phyloP scores from a whole-genome alignment of 1,284 basidiomycete genomes.

The Phellinidium pouzarii region DNA sequence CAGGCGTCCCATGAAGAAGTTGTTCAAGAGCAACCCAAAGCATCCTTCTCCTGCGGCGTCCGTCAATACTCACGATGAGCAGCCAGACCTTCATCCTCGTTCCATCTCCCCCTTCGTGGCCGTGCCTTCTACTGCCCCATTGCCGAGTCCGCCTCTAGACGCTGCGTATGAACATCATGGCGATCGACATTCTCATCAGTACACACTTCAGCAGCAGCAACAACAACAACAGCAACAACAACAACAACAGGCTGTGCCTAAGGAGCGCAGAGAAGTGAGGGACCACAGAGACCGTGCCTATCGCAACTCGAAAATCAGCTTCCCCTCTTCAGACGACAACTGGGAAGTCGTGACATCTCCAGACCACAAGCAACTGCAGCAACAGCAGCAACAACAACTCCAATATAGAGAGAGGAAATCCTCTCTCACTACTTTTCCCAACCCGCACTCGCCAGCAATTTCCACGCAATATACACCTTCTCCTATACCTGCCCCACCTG shows the following conservation, averaged over 20 bases:
- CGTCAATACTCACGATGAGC: background rate
- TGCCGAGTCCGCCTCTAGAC: constrained; percentile 1
- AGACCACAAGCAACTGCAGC: background rate
- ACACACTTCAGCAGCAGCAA: too few relatives aligned
- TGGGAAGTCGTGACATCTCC: constrained; percentile 1
- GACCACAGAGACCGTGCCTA: background rate
- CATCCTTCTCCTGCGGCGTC: background rate
- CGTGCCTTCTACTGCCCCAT: background rate
- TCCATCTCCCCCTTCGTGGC: constrained; percentile 12
- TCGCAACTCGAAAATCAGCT: constrained; percentile 7
- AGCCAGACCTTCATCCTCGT: constrained; percentile 1
- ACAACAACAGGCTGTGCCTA: background rate
- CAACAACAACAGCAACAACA: too few relatives aligned
- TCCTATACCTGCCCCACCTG: background rate
- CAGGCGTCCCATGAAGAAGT: constrained; percentile 6
- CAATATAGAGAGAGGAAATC: background rate
- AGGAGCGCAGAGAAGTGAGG: background rate
- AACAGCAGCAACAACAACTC: background rate
- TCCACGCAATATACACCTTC: constrained; percentile 10
- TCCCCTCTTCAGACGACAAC: constrained; percentile 1
- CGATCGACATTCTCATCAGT: background rate
- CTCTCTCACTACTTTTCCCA: background rate
- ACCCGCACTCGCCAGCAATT: constrained; percentile 6
- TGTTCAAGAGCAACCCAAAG: constrained; percentile 13
- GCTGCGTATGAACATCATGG: background rate